Evolutionary conservation across 805 yeast species (phyloP).

Genomic region (Ogataea corticis): DNA sequence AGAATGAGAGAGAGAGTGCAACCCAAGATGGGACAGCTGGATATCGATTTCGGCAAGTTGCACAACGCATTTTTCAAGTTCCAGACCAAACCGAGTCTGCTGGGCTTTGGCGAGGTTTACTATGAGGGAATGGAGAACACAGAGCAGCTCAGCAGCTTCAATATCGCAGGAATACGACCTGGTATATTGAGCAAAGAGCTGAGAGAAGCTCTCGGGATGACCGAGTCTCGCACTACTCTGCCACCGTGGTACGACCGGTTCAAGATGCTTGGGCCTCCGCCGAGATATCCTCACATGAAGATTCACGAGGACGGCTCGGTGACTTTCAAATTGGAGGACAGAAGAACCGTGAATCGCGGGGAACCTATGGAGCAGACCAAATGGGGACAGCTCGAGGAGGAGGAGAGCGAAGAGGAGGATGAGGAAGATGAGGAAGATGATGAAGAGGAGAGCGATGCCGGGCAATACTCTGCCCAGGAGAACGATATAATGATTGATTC

Average conservation of each 20-base stretch:
- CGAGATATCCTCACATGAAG: constrained; percentile 66
- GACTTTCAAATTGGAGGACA: constrained; percentile 28
- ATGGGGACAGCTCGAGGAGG: constrained; percentile 37
- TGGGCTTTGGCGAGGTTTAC: constrained; percentile 72
- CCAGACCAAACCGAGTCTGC: constrained; percentile 72
- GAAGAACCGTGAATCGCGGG: constrained; percentile 18
- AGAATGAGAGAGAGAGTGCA: constrained; percentile 81
- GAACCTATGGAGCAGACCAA: constrained; percentile 28
- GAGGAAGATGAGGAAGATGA: constrained; percentile 32
- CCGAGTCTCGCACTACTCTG: constrained; percentile 39
- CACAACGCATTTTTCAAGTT: constrained; percentile 84
- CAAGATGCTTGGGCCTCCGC: constrained; percentile 77
- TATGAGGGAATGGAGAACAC: constrained; percentile 62
- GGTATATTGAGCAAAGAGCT: constrained; percentile 66
- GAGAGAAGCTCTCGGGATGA: constrained; percentile 69
- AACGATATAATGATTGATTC: constrained; percentile 33
- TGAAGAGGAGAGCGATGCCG: constrained; percentile 32
- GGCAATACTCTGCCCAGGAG: constrained; percentile 25
- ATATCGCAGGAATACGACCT: constrained; percentile 44
- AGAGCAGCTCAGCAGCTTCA: constrained; percentile 38
- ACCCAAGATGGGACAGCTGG: constrained; percentile 84
- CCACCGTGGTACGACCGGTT: constrained; percentile 83
- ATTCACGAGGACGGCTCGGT: constrained; percentile 42
- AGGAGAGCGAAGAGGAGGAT: constrained; percentile 37
- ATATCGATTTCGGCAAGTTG: constrained; percentile 78